Conservation (phyloP, 1,284 basidiomycete species). For the Coniferiporia sulphurascens region DNA sequence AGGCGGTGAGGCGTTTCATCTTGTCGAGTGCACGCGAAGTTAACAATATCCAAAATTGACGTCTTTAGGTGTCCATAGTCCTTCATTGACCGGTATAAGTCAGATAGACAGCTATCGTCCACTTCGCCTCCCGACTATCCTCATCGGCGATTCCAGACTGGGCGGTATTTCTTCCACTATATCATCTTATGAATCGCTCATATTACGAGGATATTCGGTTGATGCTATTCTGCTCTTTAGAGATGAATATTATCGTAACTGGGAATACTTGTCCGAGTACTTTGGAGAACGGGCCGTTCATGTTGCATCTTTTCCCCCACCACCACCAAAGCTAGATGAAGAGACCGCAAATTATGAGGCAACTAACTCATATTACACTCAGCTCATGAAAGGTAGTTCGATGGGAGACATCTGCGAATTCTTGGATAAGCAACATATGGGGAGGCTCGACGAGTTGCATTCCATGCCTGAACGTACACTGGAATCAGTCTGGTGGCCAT, state of each 20-base stretch:
- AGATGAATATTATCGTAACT: slow-evolving; percentile 86
- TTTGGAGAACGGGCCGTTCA: slow-evolving; percentile 70
- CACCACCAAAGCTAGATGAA: slow-evolving; percentile 51
- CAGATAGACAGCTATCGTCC: slow-evolving; percentile 84
- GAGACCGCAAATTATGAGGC: slow-evolving; percentile 43
- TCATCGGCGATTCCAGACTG: slow-evolving; percentile 85
- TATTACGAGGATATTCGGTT: slow-evolving; percentile 86
- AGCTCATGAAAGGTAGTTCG: slow-evolving; percentile 36
- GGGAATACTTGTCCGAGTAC: slow-evolving; percentile 76
- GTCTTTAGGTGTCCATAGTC: slow-evolving; percentile 83
- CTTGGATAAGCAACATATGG: slow-evolving; percentile 60
- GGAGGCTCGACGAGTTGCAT: slow-evolving; percentile 64
- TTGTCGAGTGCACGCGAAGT: not conserved
- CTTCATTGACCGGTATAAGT: slow-evolving; percentile 80
- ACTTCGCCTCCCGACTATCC: slow-evolving; percentile 80
- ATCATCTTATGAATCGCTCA: slow-evolving; percentile 87
- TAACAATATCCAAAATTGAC: not conserved
- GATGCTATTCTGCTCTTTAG: slow-evolving; percentile 85
- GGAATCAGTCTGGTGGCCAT: slow-evolving; percentile 93
- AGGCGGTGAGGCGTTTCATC: slow-evolving; percentile 60
- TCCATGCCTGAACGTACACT: slow-evolving; percentile 78
- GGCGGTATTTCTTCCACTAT: slow-evolving; percentile 96
- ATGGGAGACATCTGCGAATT: slow-evolving; percentile 52
- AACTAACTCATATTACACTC: slow-evolving; percentile 71
- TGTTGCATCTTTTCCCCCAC: slow-evolving; percentile 53